Conservation (phyloP, 1,284 basidiomycete genomes). For the Cryptococcus hybrid region DNA sequence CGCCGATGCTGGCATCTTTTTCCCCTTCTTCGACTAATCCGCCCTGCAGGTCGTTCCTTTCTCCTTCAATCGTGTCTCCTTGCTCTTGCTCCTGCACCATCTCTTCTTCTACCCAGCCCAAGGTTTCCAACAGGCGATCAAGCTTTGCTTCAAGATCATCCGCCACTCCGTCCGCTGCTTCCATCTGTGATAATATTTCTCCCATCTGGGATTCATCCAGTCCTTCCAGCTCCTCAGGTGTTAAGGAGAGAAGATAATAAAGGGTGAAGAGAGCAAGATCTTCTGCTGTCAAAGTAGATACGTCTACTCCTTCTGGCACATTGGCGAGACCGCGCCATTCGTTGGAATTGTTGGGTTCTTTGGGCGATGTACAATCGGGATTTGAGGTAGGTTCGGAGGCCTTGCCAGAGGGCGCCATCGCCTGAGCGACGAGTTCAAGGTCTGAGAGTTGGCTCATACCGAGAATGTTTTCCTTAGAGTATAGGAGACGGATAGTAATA, state of each 20-base stretch:
- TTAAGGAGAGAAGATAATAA: conserved; percentile 20
- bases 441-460: conserved; percentile 39
- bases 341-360: not conserved
- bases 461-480: not conserved
- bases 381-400: not conserved
- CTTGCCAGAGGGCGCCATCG: conserved; percentile 32
- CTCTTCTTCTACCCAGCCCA: conserved; percentile 36
- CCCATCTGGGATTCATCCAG: conserved; percentile 23
- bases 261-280: conserved; percentile 28
- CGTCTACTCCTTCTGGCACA: conserved; percentile 18
- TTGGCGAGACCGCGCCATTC: not conserved
- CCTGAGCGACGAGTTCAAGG: conserved; percentile 45
- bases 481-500: not conserved
- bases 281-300: conserved; percentile 19
- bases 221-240: conserved; percentile 5
- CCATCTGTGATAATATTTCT: conserved; percentile 43
- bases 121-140: conserved; percentile 38
- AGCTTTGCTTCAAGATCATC: conserved; percentile 47
- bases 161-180: conserved; percentile 46
- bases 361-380: not conserved
- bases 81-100: conserved; percentile 12
- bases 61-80: no score
- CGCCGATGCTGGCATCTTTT: no score
- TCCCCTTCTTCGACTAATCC: no score
- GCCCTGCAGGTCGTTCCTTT: no score